Base-by-base conservation (phyloP, 2,329 filamentous ascomycete genomes). In the Verticillium klebahnii region DNA sequence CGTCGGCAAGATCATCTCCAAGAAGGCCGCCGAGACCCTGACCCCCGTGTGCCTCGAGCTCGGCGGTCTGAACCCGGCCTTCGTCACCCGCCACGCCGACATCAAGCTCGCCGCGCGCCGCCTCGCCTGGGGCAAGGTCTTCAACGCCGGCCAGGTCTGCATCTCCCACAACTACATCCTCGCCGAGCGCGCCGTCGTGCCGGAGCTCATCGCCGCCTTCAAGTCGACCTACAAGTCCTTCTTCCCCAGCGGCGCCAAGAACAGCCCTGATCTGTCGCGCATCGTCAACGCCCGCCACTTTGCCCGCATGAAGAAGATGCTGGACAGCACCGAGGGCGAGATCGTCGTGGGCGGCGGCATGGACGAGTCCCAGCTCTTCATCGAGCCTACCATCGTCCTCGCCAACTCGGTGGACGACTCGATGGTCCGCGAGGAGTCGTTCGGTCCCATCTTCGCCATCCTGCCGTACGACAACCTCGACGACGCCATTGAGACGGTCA, bases 151-250 rank as follows among this genome's bases (percentile, higher is more conserved):
- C 29, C 95, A 99, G 77, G 84, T 97, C 66, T 99, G 95, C 75
- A 85, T 97, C 65, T 92, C 89, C 31, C 93, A 97, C 71, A 97
- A 98, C 80, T 97, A 97, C 76, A 88, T 91, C 59, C 82, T 97
- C 59, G 86, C 96, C 32, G 92, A 98, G 72, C 87, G 86, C 67
- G 85, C 87, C 56, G 82, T 94, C 5, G 77, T 94, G 32, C 81
- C 87, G 15, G 79, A 83, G 32, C 92, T 98, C 69, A 79, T 98
- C 65, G 82, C 86, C 60, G 86, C 91, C 70, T 83, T 98, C 70
- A 89, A 91, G 72, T 82, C 81, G 55, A 85, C 87, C 8, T 83
- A 90, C 70, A 83, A 86, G 59, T 85, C 90, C 61, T 96, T 96
- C 79, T 96, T 92, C 76, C 95, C 95, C 55, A 78, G 91, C 11